These are phyloP conservation scores for Boletus sensibilis DNA, from an alignment of 768 basidiomycete species.

Conservation along the genomic window DNA sequence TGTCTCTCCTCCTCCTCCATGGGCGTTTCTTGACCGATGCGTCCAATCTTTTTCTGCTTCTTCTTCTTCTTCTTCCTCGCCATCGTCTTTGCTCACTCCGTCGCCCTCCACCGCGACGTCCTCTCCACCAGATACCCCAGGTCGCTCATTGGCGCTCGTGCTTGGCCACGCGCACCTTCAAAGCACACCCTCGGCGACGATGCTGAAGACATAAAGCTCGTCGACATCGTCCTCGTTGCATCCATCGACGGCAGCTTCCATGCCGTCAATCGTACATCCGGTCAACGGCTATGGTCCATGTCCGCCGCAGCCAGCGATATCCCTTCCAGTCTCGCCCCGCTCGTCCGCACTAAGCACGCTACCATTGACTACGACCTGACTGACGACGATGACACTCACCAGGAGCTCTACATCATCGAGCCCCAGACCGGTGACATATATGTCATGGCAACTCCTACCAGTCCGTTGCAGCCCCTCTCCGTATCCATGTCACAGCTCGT, in stretches of 20 bases:
- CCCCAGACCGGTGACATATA: conserved; percentile 94
- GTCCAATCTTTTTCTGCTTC: conserved; percentile 26
- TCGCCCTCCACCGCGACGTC: conserved; percentile 33
- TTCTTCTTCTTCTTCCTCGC: conserved; percentile 27
- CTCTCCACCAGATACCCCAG: conserved; percentile 21
- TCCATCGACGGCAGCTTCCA: conserved; percentile 95
- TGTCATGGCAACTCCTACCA: conserved; percentile 67
- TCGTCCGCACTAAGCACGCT: conserved; percentile 69
- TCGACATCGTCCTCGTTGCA: conserved; percentile 85
- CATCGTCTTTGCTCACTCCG: conserved; percentile 32
- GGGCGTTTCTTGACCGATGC: conserved; percentile 37
- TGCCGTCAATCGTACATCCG: conserved; percentile 85
- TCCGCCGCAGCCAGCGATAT: conserved; percentile 50
- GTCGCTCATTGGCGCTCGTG: conserved; percentile 25
- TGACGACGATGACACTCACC: conserved; percentile 49
- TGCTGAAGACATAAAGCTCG: conserved; percentile 53
- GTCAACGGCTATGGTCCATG: conserved; percentile 87
- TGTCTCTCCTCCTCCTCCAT: conserved; percentile 19
- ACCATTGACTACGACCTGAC: conserved; percentile 55
- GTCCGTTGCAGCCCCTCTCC: conserved; percentile 82
- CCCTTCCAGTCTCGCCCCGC: conserved; percentile 63
- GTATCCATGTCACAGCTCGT: conserved; percentile 92
- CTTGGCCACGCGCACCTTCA: conserved; percentile 5
- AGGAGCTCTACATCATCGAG: conserved; percentile 90
- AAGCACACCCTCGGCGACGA: conserved; percentile 14